These are phyloP conservation scores for Phaeosphaeria sp. DNA, from an alignment of 2,329 filamentous ascomycete genomes.

Conservation along the genomic window DNA sequence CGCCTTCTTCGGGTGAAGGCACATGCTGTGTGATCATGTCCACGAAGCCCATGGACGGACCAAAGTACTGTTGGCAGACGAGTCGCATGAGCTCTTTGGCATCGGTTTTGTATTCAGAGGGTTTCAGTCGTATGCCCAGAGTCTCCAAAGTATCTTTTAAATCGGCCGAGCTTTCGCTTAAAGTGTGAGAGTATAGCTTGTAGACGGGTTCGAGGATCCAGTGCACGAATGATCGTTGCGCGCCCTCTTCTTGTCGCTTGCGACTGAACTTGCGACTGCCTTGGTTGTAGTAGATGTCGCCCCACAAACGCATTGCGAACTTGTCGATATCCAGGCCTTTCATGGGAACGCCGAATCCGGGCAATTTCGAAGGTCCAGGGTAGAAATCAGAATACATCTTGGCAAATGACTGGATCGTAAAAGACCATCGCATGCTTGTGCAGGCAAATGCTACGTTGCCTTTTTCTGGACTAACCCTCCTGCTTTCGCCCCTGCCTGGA, in stretches of 20 bases:
- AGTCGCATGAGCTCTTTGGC: slow-evolving; percentile 86
- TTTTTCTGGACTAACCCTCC: slow-evolving; percentile 89
- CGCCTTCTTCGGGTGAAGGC: slow-evolving; percentile 82
- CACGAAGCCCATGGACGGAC: slow-evolving; percentile 85
- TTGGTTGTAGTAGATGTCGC: slow-evolving; percentile 95
- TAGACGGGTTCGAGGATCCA: slow-evolving; percentile 97
- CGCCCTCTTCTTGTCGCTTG: slow-evolving; percentile 79
- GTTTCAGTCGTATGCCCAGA: slow-evolving; percentile 86
- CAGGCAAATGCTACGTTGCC: slow-evolving; percentile 98
- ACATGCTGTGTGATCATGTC: slow-evolving; percentile 94
- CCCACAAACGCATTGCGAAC: slow-evolving; percentile 88
- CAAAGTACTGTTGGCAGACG: slow-evolving; percentile 96
- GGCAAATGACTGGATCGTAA: slow-evolving; percentile 91
- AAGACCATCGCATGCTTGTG: slow-evolving; percentile 94
- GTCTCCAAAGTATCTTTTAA: slow-evolving; percentile 78
- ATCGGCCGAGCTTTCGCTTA: slow-evolving; percentile 87
- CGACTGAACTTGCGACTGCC: slow-evolving; percentile 88
- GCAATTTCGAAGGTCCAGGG: slow-evolving; percentile 58
- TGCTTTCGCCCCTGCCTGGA: slow-evolving; percentile 78
- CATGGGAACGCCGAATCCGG: slow-evolving; percentile 43
- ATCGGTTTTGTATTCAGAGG: slow-evolving; percentile 88
- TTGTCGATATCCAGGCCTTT: slow-evolving; percentile 73
- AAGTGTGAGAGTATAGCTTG: slow-evolving; percentile 94
- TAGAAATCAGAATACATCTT: slow-evolving; percentile 95
- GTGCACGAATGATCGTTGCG: slow-evolving; percentile 88